A percentile compares a stretch with the other conserved stretches of the same genome.
Evolutionary conservation across 306 rosid genomes (phyloP).

Genomic region (Mimosa pudica): DNA sequence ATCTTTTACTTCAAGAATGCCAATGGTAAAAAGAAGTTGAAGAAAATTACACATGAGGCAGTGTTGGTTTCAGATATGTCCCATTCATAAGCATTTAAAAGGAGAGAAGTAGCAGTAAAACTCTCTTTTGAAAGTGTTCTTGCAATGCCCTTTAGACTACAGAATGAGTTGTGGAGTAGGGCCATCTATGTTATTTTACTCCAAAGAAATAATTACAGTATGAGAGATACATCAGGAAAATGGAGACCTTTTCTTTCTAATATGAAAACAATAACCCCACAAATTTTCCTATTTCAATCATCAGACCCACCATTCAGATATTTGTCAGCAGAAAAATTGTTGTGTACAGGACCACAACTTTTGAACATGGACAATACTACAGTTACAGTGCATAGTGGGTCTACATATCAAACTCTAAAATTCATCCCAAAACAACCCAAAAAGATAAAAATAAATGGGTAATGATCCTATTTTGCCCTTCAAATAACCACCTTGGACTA

Average conservation of each 20-base stretch:
- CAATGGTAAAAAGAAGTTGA: neutral
- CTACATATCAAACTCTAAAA: slow-evolving; percentile 45
- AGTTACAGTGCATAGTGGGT: slow-evolving; percentile 33
- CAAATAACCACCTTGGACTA: no score
- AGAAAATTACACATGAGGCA: slow-evolving; percentile 41
- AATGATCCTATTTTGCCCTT: no score
- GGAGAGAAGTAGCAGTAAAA: slow-evolving; percentile 16
- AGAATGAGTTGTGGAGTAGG: slow-evolving; percentile 39
- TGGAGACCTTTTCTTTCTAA: neutral
- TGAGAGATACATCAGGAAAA: slow-evolving; percentile 41
- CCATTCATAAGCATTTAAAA: slow-evolving; percentile 39
- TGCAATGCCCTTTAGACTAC: slow-evolving; percentile 44
- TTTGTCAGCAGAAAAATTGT: slow-evolving; percentile 42
- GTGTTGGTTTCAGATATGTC: slow-evolving; percentile 43
- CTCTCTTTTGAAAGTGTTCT: slow-evolving; percentile 22
- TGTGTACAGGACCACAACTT: slow-evolving; percentile 37
- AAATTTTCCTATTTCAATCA: slow-evolving; percentile 44
- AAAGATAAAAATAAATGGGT: neutral
- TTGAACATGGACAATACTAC: slow-evolving; percentile 41
- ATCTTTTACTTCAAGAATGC: slow-evolving; percentile 3
- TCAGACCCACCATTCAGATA: slow-evolving; percentile 45
- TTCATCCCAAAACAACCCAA: slow-evolving; percentile 7
- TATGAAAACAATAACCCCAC: slow-evolving; percentile 40
- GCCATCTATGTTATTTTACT: slow-evolving; percentile 42
- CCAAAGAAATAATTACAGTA: slow-evolving; percentile 41